Evolutionary conservation across 83 land plant genomes (phyloP).

Genomic region (Picea abies): DNA sequence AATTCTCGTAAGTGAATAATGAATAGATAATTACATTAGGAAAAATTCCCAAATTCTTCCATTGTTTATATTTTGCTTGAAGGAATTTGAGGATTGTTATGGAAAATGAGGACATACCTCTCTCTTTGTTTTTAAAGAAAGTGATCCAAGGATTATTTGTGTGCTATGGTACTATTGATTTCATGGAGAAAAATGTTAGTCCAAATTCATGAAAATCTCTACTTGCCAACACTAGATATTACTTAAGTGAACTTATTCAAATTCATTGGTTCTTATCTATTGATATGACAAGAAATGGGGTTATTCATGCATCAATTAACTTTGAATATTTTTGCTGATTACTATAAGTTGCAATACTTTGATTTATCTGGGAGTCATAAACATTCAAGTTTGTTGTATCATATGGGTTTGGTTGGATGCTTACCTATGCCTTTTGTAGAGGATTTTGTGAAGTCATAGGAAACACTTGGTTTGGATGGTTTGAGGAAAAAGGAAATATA

Average conservation of each 20-base stretch:
- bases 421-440: conserved; percentile 14
- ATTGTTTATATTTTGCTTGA: neutral
- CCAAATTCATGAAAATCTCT: neutral
- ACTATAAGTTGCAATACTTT: conserved; percentile 5
- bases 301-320: conserved; percentile 13
- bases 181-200: neutral
- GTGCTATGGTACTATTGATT: conserved; percentile 20
- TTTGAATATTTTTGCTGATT: conserved; percentile 24
- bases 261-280: conserved; percentile 27
- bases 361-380: conserved; percentile 31
- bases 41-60: neutral
- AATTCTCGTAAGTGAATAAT: neutral
- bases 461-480: neutral
- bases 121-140: conserved; percentile 21
- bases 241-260: neutral
- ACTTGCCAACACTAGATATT: neutral
- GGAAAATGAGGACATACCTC: conserved; percentile 13
- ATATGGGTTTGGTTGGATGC: conserved; percentile 20
- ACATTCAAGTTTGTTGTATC: conserved; percentile 24
- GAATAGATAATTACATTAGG: neutral
- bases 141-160: conserved; percentile 14
- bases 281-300: conserved; percentile 30
- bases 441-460: conserved; percentile 4
- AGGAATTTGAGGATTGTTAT: neutral
- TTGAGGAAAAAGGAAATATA: conserved; percentile 4